Evolutionary conservation across 1,139 yeast species (phyloP).

Genomic region (Scheffersomyces segobiensis): DNA sequence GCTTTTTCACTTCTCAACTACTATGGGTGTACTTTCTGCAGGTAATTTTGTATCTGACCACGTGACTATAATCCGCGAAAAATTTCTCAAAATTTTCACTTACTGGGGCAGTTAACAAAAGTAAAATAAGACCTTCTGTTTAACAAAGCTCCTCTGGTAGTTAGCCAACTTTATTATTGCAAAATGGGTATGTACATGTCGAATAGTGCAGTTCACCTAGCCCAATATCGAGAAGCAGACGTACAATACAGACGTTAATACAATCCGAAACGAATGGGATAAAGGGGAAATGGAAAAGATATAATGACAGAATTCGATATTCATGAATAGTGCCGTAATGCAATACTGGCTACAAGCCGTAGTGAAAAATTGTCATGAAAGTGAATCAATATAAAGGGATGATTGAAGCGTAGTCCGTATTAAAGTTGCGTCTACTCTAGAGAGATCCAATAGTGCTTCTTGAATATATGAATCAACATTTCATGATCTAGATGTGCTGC

Average conservation of each 20-base stretch:
- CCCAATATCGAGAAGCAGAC: neutral
- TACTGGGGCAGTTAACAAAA: neutral
- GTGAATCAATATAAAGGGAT: neutral
- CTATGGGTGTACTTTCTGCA: neutral
- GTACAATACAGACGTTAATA: neutral
- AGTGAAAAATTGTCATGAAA: neutral
- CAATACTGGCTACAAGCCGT: neutral
- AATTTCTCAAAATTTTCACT: conserved; percentile 1
- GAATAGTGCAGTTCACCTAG: neutral
- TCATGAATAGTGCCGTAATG: neutral
- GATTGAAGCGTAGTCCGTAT: neutral
- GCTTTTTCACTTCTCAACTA: conserved; percentile 5
- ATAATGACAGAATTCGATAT: neutral
- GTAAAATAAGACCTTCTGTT: neutral
- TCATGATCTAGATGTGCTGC: neutral
- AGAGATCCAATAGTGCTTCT: neutral
- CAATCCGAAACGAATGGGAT: neutral
- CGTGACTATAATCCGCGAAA: conserved; percentile 1
- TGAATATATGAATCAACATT: neutral
- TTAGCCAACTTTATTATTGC: conserved; percentile 11
- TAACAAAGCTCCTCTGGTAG: conserved; percentile 3
- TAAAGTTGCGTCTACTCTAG: neutral
- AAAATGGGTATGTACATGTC: conserved; percentile 17
- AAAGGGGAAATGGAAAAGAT: neutral
- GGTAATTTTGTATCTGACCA: neutral